Evolutionary conservation across 768 basidiomycete genomes (phyloP).

Genomic region (Podaxis sp.): DNA sequence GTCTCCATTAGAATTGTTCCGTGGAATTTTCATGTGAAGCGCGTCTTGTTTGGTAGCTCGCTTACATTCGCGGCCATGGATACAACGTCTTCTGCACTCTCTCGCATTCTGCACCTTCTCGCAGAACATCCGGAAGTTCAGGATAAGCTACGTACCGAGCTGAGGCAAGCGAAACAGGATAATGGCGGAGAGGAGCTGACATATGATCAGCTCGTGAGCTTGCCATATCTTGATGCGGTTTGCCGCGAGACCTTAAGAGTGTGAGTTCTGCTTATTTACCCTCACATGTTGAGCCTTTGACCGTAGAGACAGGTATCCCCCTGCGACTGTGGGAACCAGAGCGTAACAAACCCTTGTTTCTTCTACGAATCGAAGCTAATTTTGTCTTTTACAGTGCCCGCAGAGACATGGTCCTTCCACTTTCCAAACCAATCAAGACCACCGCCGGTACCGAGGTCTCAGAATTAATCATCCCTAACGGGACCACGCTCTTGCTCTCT

Average conservation of each 20-base stretch:
- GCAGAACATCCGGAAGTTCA: conserved; percentile 37
- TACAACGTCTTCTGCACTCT: conserved; percentile 40
- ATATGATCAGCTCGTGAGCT: conserved; percentile 36
- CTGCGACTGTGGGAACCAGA: conserved; percentile 22
- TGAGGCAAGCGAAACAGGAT: conserved; percentile 27
- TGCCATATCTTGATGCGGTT: conserved; percentile 42
- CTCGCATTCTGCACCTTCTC: conserved; percentile 33
- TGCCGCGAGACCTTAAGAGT: conserved; percentile 40
- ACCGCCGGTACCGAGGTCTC: conserved; percentile 32
- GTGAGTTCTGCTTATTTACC: conserved; percentile 20
- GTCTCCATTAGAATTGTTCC: not conserved
- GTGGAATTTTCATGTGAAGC: not conserved
- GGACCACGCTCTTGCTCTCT: conserved; percentile 40
- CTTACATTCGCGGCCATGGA: conserved; percentile 43
- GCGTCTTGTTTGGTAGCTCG: conserved; percentile 22
- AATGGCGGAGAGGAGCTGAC: conserved; percentile 25
- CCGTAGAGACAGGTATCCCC: conserved; percentile 21
- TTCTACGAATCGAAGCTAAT: not conserved
- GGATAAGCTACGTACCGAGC: conserved; percentile 35
- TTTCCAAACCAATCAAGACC: conserved; percentile 41
- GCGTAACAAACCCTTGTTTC: conserved; percentile 20
- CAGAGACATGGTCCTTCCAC: conserved; percentile 35
- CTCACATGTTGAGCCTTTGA: not conserved
- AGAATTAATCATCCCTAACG: conserved; percentile 41
- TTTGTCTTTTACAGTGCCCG: conserved; percentile 11